These are phyloP conservation scores for Didymellaceae sp. DNA, from an alignment of 2,329 filamentous ascomycete genomes.

Conservation along the genomic window DNA sequence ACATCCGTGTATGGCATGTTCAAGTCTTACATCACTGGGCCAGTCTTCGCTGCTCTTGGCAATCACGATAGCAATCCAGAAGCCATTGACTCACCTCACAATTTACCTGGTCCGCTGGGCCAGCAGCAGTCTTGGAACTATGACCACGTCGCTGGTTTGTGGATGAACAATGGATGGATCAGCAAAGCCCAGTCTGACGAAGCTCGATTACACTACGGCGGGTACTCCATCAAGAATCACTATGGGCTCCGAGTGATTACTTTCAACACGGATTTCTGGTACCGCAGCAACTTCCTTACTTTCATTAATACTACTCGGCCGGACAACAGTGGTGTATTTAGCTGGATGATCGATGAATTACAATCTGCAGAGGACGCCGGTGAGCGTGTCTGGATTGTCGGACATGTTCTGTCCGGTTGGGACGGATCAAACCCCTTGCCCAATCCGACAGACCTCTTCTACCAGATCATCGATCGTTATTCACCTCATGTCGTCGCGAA, in stretches of 20 bases:
- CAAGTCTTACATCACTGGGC: constrained; percentile 7
- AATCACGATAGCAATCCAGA: constrained; percentile 8
- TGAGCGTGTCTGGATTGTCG: constrained; percentile 7
- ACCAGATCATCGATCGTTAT: constrained; percentile 11
- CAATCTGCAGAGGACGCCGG: constrained; percentile 7
- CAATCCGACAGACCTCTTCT: constrained; percentile 7
- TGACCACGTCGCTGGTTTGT: constrained; percentile 4
- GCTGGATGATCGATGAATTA: constrained; percentile 8
- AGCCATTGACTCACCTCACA: constrained; percentile 9
- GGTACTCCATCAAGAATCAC: constrained; percentile 5
- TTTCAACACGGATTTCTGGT: constrained; percentile 13
- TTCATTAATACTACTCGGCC: constrained; percentile 10
- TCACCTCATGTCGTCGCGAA: constrained; percentile 6
- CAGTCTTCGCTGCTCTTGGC: constrained; percentile 4
- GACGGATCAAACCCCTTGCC: constrained; percentile 6
- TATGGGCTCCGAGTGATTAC: constrained; percentile 4
- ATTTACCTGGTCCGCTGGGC: constrained; percentile 3
- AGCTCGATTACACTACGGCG: constrained; percentile 8
- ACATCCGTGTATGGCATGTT: constrained; percentile 9
- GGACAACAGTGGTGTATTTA: constrained; percentile 8
- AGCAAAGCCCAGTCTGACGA: constrained; percentile 4
- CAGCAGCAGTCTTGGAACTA: constrained; percentile 12
- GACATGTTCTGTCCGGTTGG: constrained; percentile 6
- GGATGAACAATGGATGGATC: constrained; percentile 8
- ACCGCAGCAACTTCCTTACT: constrained; percentile 10